Evolutionary conservation across 2,329 filamentous ascomycete species (phyloP), one percentile per base, ranked within the genome.

Genomic region (Fusarium sp.): DNA sequence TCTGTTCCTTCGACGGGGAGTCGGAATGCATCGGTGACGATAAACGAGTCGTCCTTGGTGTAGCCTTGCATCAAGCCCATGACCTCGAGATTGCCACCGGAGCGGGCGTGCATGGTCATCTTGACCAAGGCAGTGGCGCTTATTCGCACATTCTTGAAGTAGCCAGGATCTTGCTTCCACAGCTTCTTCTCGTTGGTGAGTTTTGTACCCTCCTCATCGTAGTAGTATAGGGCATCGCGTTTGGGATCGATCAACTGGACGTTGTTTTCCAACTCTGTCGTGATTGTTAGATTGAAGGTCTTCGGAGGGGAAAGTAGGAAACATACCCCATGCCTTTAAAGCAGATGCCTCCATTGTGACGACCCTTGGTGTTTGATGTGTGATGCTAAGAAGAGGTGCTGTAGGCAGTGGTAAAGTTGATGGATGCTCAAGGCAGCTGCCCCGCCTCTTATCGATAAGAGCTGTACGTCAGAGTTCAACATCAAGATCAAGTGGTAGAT

Each of bases 31-130:
- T 99, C 96, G 2, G 94, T 98, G 54, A 99, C 91, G 70, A 99
- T 88, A 75, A 99, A 92, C 2, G 92, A 87, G 74, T 96, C 90
- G 41, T 90, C 89, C 69, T 93, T 88, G 49, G 97, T 91, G 79
- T 97, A 97, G 65, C 96, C 96, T 77, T 97, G 92, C 96, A 99
- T 99, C 73, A 99, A 80, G 58, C 96, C 96, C 96, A 99, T 99
- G 74, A 99, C 88, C 82, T 99, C 96, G 70, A 98, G 87, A 27
- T 88, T 89, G 58, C 96, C 95, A 69, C 96, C 96, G 0, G 93
- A 94, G n/a, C 96, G 92, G 11, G 96, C 96, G 78, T 99, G 96
- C 92, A 97, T 98, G 68, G 96, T 93, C 96, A 99, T 99, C 82
- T 99, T 99, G 72, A 98, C 88, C 61, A 99, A 87, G 7, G 96